phyloP scores from a whole-genome alignment of 2,329 filamentous ascomycete genomes.

The Calonectria leucothoes region DNA sequence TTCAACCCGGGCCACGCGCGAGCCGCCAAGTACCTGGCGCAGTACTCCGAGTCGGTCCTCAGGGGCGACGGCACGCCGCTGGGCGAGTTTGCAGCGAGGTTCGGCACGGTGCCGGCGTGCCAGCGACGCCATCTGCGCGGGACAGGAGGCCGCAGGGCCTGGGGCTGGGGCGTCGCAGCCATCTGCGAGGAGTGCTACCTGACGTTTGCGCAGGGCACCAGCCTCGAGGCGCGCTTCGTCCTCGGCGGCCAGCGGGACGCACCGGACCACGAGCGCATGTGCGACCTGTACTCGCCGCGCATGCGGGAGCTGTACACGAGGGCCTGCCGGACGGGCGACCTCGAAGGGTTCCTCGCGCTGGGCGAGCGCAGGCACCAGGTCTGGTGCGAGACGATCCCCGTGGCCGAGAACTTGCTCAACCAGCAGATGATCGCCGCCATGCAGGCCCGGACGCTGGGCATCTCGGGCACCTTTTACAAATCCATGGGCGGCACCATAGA shows the following conservation, averaged over 20 bases:
- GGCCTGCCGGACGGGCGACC: constrained; percentile 40
- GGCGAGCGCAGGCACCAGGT: constrained; percentile 43
- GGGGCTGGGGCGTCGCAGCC: constrained; percentile 50
- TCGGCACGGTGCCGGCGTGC: constrained; percentile 44
- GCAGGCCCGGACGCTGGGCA: constrained; percentile 41
- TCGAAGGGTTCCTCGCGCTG: constrained; percentile 40
- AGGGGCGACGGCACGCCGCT: constrained; percentile 41
- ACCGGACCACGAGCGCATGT: constrained; percentile 39
- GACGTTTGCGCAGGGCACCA: constrained; percentile 44
- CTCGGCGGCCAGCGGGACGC: constrained; percentile 37
- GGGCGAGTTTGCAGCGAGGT: constrained; percentile 42
- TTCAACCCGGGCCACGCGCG: constrained; percentile 48
- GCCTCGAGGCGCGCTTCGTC: constrained; percentile 44
- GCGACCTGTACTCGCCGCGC: constrained; percentile 51
- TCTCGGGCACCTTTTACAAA: constrained; percentile 41
- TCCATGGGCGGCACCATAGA: constrained; percentile 33
- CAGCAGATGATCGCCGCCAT: constrained; percentile 39
- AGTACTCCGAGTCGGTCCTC: constrained; percentile 43
- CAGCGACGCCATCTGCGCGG: constrained; percentile 24
- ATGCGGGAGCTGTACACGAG: constrained; percentile 49
- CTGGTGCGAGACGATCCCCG: constrained; percentile 46
- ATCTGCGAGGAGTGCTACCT: constrained; percentile 53
- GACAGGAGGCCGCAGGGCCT: constrained; percentile 41
- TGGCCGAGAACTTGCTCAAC: constrained; percentile 39
- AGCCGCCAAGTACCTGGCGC: constrained; percentile 34